phyloP scores from a whole-genome alignment of 306 rosid genomes.

The Trifolium pratense region DNA sequence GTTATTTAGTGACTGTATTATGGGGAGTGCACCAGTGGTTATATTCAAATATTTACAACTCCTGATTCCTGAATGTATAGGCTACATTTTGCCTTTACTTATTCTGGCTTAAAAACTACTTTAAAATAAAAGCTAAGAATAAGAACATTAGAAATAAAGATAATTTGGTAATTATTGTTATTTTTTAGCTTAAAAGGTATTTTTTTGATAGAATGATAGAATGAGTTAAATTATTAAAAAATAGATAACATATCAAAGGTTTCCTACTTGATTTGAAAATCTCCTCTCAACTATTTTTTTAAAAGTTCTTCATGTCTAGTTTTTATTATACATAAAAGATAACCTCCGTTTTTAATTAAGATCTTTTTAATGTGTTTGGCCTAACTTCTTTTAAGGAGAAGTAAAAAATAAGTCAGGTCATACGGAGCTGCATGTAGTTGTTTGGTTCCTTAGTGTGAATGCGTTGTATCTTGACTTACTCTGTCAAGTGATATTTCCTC shows the following conservation, averaged over 20 bases:
- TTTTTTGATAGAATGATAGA: background rate
- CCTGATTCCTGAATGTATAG: too few species aligned
- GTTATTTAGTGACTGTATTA: too few species aligned
- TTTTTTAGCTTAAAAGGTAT: background rate
- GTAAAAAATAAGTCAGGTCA: background rate
- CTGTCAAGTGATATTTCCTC: constrained; percentile 12
- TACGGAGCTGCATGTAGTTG: background rate
- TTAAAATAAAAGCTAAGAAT: too few species aligned
- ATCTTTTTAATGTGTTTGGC: background rate
- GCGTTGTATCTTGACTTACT: constrained; percentile 12
- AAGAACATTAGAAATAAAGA: too few species aligned
- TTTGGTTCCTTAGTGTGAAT: constrained; percentile 36
- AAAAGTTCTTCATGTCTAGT: background rate
- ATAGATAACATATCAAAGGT: background rate
- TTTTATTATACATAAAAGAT: background rate
- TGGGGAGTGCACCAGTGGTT: too few species aligned
- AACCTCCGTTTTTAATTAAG: background rate
- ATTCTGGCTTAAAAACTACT: too few species aligned
- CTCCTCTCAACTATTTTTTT: background rate
- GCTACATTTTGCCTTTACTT: too few species aligned
- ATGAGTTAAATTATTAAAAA: background rate
- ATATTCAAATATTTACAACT: too few species aligned
- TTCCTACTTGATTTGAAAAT: background rate
- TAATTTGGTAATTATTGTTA: too few species aligned
- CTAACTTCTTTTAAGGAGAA: background rate